These are phyloP conservation scores for Fraxinus ornus DNA, from an alignment of 305 asterid genomes.

Conservation along the genomic window DNA sequence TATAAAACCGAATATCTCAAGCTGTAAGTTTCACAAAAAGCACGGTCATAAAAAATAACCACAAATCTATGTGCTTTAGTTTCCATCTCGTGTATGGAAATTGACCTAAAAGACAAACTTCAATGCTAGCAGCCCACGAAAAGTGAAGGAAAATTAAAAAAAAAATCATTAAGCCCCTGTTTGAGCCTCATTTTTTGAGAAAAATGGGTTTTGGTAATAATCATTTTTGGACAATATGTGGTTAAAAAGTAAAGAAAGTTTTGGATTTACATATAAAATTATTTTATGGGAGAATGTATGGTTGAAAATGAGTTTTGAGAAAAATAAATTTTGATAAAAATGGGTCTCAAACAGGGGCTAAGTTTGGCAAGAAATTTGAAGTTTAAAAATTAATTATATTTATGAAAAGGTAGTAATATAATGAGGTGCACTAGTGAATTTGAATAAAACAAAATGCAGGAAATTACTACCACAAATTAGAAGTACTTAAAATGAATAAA, in stretches of 20 bases:
- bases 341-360: not conserved
- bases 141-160: not conserved
- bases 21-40: not conserved
- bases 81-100: not conserved
- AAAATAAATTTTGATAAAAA: not conserved
- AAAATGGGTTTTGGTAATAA: not conserved
- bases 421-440: not conserved
- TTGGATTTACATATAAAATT: too few relatives aligned
- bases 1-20: not conserved
- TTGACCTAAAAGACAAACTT: not conserved
- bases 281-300: too few relatives aligned
- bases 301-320: not conserved
- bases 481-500: not conserved
- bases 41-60: not conserved
- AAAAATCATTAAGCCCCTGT: not conserved
- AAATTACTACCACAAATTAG: not conserved
- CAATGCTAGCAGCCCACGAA: not conserved
- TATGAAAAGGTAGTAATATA: conserved; percentile 8
- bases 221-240: not conserved
- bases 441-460: not conserved
- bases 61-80: not conserved
- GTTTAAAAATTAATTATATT: not conserved
- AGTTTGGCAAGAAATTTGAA: not conserved
- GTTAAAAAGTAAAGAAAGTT: not conserved
- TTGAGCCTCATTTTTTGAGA: not conserved